These are phyloP conservation scores for Sarcocystis neurona DNA, from an alignment of 169 alveolate genomes.

Conservation along the genomic window DNA sequence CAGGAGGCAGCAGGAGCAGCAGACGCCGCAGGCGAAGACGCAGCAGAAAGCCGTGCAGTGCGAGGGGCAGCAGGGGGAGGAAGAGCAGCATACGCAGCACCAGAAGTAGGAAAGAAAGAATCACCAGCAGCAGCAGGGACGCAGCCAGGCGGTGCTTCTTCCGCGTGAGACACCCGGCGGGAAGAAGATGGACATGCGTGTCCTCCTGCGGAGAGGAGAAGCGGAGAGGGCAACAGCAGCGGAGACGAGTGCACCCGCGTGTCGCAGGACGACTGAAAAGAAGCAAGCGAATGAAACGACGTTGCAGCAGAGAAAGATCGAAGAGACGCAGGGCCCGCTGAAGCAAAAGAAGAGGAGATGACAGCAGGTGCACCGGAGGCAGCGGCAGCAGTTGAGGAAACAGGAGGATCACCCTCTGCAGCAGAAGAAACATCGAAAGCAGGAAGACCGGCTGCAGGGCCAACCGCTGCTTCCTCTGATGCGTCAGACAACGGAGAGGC, in stretches of 20 bases:
- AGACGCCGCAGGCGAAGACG: not conserved
- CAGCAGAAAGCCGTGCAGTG: not conserved
- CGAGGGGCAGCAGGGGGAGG: not conserved
- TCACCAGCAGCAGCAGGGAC: not conserved
- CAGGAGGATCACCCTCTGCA: not conserved
- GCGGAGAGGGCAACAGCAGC: too few relatives aligned
- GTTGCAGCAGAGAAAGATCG: not conserved
- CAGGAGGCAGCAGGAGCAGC: too few relatives aligned
- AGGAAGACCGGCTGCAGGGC: too few relatives aligned
- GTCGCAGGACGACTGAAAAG: not conserved
- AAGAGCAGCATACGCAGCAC: not conserved
- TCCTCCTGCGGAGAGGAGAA: too few relatives aligned
- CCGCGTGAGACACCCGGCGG: too few relatives aligned
- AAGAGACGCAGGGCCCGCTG: not conserved
- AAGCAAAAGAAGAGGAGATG: not conserved
- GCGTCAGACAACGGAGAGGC: too few relatives aligned
- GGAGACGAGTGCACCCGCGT: too few relatives aligned
- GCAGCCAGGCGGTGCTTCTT: too few relatives aligned
- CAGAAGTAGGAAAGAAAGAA: not conserved
- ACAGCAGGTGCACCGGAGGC: not conserved
- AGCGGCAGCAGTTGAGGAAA: not conserved
- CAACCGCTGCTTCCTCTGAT: too few relatives aligned
- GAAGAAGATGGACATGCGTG: too few relatives aligned
- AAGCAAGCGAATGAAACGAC: not conserved
- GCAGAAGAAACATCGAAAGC: too few relatives aligned